phyloP scores from a whole-genome alignment of 2,329 filamentous ascomycete genomes.

The Elsinoe ampelina region DNA sequence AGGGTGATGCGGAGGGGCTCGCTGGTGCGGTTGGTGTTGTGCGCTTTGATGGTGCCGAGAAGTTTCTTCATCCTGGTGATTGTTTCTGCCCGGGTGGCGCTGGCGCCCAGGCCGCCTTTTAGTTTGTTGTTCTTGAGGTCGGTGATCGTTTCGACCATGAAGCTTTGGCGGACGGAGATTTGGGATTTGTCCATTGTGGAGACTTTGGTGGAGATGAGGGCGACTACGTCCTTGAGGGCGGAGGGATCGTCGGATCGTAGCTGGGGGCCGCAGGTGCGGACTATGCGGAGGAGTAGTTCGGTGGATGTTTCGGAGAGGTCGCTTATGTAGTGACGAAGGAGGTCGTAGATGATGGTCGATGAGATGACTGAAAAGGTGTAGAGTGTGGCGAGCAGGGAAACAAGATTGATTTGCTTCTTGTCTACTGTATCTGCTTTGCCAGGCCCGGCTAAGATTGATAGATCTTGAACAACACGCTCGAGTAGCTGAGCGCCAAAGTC shows the following conservation, averaged over 20 bases:
- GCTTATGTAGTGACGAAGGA: slow-evolving; percentile 66
- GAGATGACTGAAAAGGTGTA: slow-evolving; percentile 89
- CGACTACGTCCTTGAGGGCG: slow-evolving; percentile 78
- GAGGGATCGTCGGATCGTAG: slow-evolving; percentile 82
- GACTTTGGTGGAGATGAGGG: slow-evolving; percentile 64
- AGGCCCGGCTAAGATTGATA: slow-evolving; percentile 42
- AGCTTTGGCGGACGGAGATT: slow-evolving; percentile 79
- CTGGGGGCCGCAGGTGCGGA: slow-evolving; percentile 70
- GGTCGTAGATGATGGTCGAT: slow-evolving; percentile 79
- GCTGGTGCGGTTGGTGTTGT: slow-evolving; percentile 55
- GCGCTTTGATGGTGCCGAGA: slow-evolving; percentile 64
- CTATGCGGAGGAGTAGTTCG: slow-evolving; percentile 74
- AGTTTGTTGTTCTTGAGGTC: slow-evolving; percentile 90
- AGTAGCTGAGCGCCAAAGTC: slow-evolving; percentile 85
- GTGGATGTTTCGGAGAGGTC: slow-evolving; percentile 77
- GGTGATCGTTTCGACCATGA: slow-evolving; percentile 95
- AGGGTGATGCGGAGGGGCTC: slow-evolving; percentile 77
- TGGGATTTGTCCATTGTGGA: slow-evolving; percentile 57
- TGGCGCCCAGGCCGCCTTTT: slow-evolving; percentile 63
- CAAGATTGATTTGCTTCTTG: slow-evolving; percentile 65
- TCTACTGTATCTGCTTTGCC: slow-evolving; percentile 26
- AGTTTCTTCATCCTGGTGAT: slow-evolving; percentile 82
- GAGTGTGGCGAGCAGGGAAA: slow-evolving; percentile 73
- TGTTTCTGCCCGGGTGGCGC: slow-evolving; percentile 67
- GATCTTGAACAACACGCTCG: slow-evolving; percentile 65